Evolutionary conservation across 257 asterid species (phyloP).

Genomic region (Fraxinus quadrangulata): DNA sequence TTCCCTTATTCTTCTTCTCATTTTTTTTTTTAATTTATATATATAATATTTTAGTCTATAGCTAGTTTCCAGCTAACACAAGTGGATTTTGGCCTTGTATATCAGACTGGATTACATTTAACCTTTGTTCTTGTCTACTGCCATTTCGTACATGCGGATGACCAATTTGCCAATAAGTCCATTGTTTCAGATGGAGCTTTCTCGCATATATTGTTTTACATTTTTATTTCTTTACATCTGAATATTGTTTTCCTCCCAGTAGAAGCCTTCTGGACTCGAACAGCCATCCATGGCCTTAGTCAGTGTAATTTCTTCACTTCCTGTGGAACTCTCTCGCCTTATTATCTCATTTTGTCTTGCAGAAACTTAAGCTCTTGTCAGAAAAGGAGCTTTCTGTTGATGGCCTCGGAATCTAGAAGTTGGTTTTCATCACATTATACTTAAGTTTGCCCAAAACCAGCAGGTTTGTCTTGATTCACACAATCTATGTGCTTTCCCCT

Average conservation of each 20-base stretch:
- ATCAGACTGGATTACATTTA: too few relatives aligned
- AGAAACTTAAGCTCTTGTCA: slow-evolving; percentile 88
- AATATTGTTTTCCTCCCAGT: not conserved
- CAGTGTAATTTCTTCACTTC: not conserved
- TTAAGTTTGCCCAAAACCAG: slow-evolving; percentile 17
- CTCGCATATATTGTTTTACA: not conserved
- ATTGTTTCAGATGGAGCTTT: not conserved
- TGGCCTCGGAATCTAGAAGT: slow-evolving; percentile 40
- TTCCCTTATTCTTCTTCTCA: not conserved
- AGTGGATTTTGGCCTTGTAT: not conserved
- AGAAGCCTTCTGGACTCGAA: not conserved
- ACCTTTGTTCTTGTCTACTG: not conserved
- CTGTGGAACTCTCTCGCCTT: not conserved
- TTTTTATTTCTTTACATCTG: not conserved
- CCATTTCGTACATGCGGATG: not conserved
- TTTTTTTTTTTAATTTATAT: not conserved
- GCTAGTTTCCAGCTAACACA: not conserved
- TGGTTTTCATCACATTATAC: slow-evolving; percentile 18
- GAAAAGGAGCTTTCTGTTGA: slow-evolving; percentile 52
- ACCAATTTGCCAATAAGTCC: not conserved
- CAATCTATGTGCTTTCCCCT: not conserved
- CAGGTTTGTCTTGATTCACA: slow-evolving; percentile 29
- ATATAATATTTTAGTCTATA: not conserved
- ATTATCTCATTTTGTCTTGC: slow-evolving; percentile 32
- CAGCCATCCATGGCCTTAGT: not conserved